Evolutionary conservation across 2,329 filamentous ascomycete genomes (phyloP).

Genomic region (Microthyrium microscopicum): DNA sequence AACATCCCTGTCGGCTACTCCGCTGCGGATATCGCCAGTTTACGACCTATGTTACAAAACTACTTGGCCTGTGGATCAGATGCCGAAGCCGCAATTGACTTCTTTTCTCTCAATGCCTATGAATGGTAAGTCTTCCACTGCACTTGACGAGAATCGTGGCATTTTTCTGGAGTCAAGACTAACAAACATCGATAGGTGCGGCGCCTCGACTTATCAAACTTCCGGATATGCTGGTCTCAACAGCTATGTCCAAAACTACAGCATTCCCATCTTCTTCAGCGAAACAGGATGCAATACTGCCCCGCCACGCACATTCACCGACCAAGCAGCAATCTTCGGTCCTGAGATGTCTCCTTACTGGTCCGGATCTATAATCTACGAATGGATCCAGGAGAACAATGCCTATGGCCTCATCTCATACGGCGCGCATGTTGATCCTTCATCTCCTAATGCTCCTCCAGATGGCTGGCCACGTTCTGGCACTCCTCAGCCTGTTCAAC

Average conservation of each 20-base stretch:
- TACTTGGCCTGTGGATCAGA: slow-evolving; percentile 69
- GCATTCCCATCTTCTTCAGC: slow-evolving; percentile 77
- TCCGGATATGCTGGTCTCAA: slow-evolving; percentile 59
- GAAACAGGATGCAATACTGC: slow-evolving; percentile 66
- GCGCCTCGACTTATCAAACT: slow-evolving; percentile 32
- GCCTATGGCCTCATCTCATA: slow-evolving; percentile 70
- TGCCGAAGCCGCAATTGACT: slow-evolving; percentile 54
- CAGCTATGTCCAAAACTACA: slow-evolving; percentile 49
- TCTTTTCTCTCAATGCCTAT: slow-evolving; percentile 76
- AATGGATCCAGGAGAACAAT: slow-evolving; percentile 78
- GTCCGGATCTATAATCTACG: slow-evolving; percentile 72
- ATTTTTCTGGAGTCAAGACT: background rate
- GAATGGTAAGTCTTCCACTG: slow-evolving; percentile 32
- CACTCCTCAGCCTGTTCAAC: slow-evolving; percentile 53
- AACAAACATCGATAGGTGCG: too few relatives aligned
- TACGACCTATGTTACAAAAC: slow-evolving; percentile 48
- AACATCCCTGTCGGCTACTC: slow-evolving; percentile 76
- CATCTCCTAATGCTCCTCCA: slow-evolving; percentile 28
- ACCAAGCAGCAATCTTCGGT: slow-evolving; percentile 65
- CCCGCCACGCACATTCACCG: slow-evolving; percentile 46
- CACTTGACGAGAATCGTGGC: background rate
- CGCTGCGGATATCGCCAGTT: slow-evolving; percentile 59
- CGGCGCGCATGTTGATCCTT: slow-evolving; percentile 38
- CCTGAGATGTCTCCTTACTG: slow-evolving; percentile 51
- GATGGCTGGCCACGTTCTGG: slow-evolving; percentile 57